phyloP scores from a whole-genome alignment of 495 filamentous ascomycete species.

The Penicillium bialowiezense region DNA sequence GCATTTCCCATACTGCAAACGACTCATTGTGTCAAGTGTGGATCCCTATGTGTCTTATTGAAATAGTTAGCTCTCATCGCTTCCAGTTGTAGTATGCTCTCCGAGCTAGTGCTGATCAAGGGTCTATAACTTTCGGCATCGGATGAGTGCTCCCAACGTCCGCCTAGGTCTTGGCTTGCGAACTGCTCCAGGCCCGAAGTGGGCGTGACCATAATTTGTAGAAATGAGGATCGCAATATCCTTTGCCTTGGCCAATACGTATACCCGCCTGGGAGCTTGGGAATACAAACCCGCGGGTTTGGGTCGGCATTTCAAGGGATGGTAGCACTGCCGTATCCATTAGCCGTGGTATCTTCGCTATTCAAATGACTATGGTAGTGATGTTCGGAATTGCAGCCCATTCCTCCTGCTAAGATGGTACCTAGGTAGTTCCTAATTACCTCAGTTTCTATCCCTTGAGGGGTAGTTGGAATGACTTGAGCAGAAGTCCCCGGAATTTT shows the following conservation, averaged over 20 bases:
- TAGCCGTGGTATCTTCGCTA: too few species aligned
- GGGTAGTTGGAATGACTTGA: too few species aligned
- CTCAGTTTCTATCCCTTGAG: too few species aligned
- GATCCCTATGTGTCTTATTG: not conserved
- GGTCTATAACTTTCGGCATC: not conserved
- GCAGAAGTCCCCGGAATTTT: too few species aligned
- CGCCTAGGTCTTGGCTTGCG: not conserved
- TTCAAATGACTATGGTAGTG: too few species aligned
- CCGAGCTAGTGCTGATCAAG: not conserved
- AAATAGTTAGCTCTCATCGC: not conserved
- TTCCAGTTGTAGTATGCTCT: not conserved
- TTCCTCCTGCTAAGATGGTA: too few species aligned
- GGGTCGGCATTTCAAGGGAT: not conserved
- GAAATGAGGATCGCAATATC: constrained; percentile 4
- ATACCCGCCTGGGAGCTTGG: not conserved
- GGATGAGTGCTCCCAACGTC: not conserved
- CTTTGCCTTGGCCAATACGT: not conserved
- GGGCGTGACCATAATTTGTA: not conserved
- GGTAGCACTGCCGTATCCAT: not conserved
- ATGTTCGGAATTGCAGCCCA: too few species aligned
- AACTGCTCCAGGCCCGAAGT: not conserved
- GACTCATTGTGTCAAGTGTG: not conserved
- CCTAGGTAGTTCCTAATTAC: too few species aligned
- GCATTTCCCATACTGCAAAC: not conserved
- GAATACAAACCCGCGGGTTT: not conserved